Percentiles rank a stretch among this genome's conserved stretches.
phyloP scores from a whole-genome alignment of 1,284 basidiomycete genomes.

The Leccinum variabile region DNA sequence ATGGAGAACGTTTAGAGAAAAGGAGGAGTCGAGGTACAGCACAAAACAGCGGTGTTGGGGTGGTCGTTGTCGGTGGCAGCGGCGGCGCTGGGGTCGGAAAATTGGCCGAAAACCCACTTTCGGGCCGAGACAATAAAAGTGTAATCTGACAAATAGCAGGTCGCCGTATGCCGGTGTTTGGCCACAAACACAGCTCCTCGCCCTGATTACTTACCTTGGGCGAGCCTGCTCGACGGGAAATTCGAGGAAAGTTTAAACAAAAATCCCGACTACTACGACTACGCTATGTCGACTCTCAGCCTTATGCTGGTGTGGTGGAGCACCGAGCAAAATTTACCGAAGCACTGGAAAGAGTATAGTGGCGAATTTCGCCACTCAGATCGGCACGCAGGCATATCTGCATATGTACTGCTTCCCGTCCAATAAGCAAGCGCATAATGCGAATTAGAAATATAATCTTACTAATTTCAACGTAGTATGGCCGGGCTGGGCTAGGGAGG shows the following conservation, averaged over 20 bases:
- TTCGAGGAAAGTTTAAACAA: constrained; percentile 15
- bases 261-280: constrained; percentile 14
- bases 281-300: constrained; percentile 5
- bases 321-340: neutral
- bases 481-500: neutral
- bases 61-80: constrained; percentile 39
- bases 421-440: constrained; percentile 4
- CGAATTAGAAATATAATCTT: neutral
- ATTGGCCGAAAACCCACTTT: constrained; percentile 42
- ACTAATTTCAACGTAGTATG: constrained; percentile 7
- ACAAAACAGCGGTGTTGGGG: constrained; percentile 20
- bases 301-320: neutral
- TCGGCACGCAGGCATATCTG: constrained; percentile 1
- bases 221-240: constrained; percentile 1
- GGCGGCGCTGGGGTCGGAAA: constrained; percentile 41
- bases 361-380: constrained; percentile 4
- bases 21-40: constrained; percentile 18
- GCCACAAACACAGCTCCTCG: constrained; percentile 28
- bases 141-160: constrained; percentile 32
- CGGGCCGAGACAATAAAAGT: constrained; percentile 39
- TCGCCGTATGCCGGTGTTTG: constrained; percentile 37
- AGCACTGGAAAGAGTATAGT: neutral
- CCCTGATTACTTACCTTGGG: constrained; percentile 30
- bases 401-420: neutral
- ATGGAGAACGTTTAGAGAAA: constrained; percentile 48